phyloP scores from a whole-genome alignment of 2,329 filamentous ascomycete genomes.

The Fusarium beomiforme region DNA sequence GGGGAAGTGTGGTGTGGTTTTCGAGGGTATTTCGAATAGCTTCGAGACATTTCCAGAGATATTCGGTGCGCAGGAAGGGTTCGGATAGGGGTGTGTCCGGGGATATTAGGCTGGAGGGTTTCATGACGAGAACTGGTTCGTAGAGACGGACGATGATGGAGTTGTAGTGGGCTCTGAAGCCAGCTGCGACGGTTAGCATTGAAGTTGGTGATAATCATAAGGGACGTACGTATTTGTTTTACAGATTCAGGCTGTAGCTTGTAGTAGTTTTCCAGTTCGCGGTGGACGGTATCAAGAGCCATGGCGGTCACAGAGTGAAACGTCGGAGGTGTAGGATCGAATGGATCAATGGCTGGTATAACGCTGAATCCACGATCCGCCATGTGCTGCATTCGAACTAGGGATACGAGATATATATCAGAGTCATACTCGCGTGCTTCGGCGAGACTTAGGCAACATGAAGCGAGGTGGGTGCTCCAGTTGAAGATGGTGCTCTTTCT shows the following conservation, averaged over 20 bases:
- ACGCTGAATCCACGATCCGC: slow-evolving; percentile 44
- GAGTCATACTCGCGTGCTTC: slow-evolving; percentile 44
- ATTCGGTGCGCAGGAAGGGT: slow-evolving; percentile 46
- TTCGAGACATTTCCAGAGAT: slow-evolving; percentile 52
- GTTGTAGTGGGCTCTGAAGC: slow-evolving; percentile 50
- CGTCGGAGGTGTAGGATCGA: slow-evolving; percentile 24
- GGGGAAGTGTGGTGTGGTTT: slow-evolving; percentile 40
- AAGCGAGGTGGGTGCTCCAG: slow-evolving; percentile 47
- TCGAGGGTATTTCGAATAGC: slow-evolving; percentile 42
- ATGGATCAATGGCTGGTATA: slow-evolving; percentile 36
- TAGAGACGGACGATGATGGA: slow-evolving; percentile 49
- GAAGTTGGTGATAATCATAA: fast-evolving
- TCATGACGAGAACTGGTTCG: slow-evolving; percentile 50
- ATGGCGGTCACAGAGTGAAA: slow-evolving; percentile 46
- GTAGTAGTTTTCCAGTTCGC: slow-evolving; percentile 47
- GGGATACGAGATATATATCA: slow-evolving; percentile 46
- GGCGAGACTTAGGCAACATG: slow-evolving; percentile 48
- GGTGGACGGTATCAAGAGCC: slow-evolving; percentile 46
- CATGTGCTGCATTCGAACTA: slow-evolving; percentile 49
- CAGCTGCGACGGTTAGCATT: slow-evolving; percentile 33
- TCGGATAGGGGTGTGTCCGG: slow-evolving; percentile 21
- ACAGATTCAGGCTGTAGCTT: slow-evolving; percentile 35
- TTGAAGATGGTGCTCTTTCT: slow-evolving; percentile 46
- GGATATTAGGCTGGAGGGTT: slow-evolving; percentile 22
- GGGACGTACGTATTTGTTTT: slow-evolving; percentile 30